Evolutionary conservation across 1,139 yeast genomes (phyloP).

Genomic region (Kodamaea sp.): DNA sequence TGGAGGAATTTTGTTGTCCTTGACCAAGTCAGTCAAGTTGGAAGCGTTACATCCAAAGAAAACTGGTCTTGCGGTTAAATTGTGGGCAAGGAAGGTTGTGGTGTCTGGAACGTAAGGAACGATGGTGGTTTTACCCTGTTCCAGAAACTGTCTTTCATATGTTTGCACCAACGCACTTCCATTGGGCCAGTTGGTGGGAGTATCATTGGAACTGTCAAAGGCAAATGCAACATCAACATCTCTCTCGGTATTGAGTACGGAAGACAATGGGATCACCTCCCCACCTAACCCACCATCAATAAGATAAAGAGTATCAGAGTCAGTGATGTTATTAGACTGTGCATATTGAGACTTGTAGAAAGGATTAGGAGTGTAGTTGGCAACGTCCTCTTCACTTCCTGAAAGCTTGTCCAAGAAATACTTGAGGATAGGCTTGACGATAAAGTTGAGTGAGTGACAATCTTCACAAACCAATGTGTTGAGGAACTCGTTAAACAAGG

Average conservation of each 20-base stretch:
- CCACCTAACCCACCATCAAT: slow-evolving; percentile 48
- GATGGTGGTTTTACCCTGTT: slow-evolving; percentile 61
- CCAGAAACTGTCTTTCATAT: slow-evolving; percentile 67
- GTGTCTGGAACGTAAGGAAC: slow-evolving; percentile 89
- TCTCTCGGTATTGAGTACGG: slow-evolving; percentile 38
- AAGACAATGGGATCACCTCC: slow-evolving; percentile 38
- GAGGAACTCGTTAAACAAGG: slow-evolving; percentile 72
- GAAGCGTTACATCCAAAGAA: slow-evolving; percentile 84
- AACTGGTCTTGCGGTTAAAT: slow-evolving; percentile 66
- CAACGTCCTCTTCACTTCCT: slow-evolving; percentile 39
- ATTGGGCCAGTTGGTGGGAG: slow-evolving; percentile 41
- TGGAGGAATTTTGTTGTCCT: slow-evolving; percentile 54
- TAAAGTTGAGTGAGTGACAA: slow-evolving; percentile 49
- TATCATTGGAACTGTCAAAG: slow-evolving; percentile 42
- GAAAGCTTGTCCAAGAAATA: slow-evolving; percentile 48
- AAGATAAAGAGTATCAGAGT: slow-evolving; percentile 36
- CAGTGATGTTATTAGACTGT: slow-evolving; percentile 25
- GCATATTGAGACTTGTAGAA: slow-evolving; percentile 48
- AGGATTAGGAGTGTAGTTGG: slow-evolving; percentile 51
- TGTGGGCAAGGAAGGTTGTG: slow-evolving; percentile 52
- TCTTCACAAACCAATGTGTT: slow-evolving; percentile 53
- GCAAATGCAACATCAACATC: slow-evolving; percentile 40
- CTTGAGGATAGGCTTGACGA: slow-evolving; percentile 47
- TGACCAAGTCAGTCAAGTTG: slow-evolving; percentile 52
- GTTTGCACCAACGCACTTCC: slow-evolving; percentile 46